These are phyloP conservation scores for Ascochyta koolunga DNA, from an alignment of 2,329 filamentous ascomycete genomes.

Conservation along the genomic window DNA sequence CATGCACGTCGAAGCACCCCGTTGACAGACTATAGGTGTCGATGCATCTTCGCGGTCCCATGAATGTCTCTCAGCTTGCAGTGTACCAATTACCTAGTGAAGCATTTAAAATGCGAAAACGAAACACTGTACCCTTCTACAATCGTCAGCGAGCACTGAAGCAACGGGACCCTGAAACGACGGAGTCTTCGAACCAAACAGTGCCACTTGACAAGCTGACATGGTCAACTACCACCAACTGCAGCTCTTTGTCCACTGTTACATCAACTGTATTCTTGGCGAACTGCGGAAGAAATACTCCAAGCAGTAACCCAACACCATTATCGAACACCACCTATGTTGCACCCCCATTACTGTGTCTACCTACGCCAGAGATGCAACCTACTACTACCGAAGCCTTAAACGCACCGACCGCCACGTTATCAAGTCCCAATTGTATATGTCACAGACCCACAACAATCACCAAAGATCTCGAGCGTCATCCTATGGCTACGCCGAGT, in stretches of 20 bases:
- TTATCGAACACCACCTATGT: conserved; percentile 10
- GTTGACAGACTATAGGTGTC: conserved; percentile 63
- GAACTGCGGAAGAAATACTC: conserved; percentile 2
- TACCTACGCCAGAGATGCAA: neutral
- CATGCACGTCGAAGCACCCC: neutral
- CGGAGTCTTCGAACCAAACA: neutral
- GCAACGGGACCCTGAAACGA: neutral
- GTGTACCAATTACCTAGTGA: conserved; percentile 63
- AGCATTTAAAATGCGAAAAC: conserved; percentile 21
- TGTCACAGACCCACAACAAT: neutral
- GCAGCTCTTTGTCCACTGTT: conserved; percentile 10
- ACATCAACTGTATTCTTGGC: conserved; percentile 22
- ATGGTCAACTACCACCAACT: conserved; percentile 10
- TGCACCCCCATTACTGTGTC: conserved; percentile 15
- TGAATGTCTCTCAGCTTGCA: conserved; percentile 70
- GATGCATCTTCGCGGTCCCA: conserved; percentile 73
- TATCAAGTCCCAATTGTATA: neutral
- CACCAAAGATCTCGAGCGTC: neutral
- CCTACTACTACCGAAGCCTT: neutral
- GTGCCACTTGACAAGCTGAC: conserved; percentile 4
- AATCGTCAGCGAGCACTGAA: conserved; percentile 19
- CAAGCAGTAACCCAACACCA: neutral
- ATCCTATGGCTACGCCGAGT: neutral
- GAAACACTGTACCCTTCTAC: conserved; percentile 27
- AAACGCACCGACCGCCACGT: neutral